Evolutionary conservation across 73 alveolate genomes (phyloP), one percentile per base, ranked within the genome.

Genomic region (Paramecium primaurelia): DNA sequence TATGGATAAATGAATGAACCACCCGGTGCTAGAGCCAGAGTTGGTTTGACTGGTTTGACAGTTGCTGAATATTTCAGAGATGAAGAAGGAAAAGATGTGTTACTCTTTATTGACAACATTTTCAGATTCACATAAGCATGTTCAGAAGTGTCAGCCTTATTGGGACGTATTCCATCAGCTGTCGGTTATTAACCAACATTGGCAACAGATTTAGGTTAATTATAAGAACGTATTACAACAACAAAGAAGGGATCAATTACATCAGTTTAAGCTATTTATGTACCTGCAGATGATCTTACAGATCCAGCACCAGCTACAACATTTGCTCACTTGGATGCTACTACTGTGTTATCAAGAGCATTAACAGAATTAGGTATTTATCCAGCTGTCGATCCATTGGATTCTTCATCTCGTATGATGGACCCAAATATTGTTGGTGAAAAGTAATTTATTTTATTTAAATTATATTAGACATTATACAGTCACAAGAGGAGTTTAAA

Each of bases 301-400:
- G 99, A 98, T 92, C 99, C 99, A 6, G 99, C 99, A 22, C 99
- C 99, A 22, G 99, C 99, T 83, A 98, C 99, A 83, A 98, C 99
- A 51, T 98, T 98, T 95, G 99, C 99, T 45, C 99, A 98, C 95
- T 91, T 98, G 96, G 99, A 98, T 77, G 99, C 99, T 51, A 97
- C 99, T 37, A 98, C 99, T 92, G 99, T 97, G 95, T 92, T 96
- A 88, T 96, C 98, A 36, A 87, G 98, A 80, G 98, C 97, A 83
- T 84, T 97, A 80, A 96, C 98, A 85, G 99, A 97, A 96, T 85
- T 98, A 85, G 99, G 99, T 68, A 98, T 98, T 93, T 98, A 98
- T 93, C 99, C 99, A 45, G 99, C 99, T 20, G 99, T 98, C 95
- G 99, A 98, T 92, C 99, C 99, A 16, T 95, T 98, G 86, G 99